These are phyloP conservation scores for Aspergillus sp. DNA, from an alignment of 2,329 filamentous ascomycete species.

Conservation along the genomic window DNA sequence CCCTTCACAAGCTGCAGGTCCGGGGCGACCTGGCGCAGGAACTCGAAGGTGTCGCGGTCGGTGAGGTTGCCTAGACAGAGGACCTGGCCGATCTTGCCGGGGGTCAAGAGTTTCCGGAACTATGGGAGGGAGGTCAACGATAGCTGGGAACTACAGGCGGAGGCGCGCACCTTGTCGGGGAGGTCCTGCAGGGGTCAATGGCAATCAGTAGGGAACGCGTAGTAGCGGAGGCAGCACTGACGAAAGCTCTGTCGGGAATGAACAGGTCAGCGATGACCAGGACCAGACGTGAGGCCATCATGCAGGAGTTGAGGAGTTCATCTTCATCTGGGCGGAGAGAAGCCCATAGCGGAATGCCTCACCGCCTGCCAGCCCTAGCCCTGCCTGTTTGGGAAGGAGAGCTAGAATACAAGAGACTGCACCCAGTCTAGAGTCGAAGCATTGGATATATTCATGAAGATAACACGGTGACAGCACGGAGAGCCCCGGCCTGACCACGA, in stretches of 20 bases:
- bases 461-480: too few species aligned
- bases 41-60: conserved; percentile 70
- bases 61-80: conserved; percentile 73
- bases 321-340: too few species aligned
- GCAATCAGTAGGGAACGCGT: not conserved
- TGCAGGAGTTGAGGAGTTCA: too few species aligned
- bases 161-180: conserved; percentile 62
- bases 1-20: conserved; percentile 63
- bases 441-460: too few species aligned
- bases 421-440: too few species aligned
- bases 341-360: too few species aligned
- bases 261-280: conserved; percentile 88
- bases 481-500: too few species aligned
- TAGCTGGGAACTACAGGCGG: conserved; percentile 4
- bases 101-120: conserved; percentile 79
- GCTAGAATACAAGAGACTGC: too few species aligned
- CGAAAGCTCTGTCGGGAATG: conserved; percentile 83
- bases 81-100: conserved; percentile 74
- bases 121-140: conserved; percentile 31
- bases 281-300: conserved; percentile 75
- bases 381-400: too few species aligned
- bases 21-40: conserved; percentile 64
- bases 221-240: conserved; percentile 24
- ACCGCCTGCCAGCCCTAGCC: too few species aligned
- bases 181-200: conserved; percentile 51